Conservation (phyloP, 257 asterid genomes). For the Primulina tabacum region DNA sequence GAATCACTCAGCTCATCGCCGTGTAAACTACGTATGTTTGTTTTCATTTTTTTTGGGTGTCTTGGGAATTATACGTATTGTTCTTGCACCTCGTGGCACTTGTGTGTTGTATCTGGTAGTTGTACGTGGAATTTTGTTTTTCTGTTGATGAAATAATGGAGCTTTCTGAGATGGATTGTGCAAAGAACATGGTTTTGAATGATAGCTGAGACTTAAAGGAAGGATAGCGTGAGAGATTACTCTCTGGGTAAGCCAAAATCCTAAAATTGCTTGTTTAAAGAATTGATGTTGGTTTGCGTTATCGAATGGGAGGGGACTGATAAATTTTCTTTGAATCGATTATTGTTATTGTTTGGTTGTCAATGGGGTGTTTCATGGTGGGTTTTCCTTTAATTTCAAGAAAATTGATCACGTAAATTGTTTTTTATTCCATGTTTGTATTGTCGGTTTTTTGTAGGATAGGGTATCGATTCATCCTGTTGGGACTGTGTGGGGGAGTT, state of each 20-base stretch:
- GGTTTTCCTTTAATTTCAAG: conserved; percentile 47
- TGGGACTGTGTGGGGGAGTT: conserved; percentile 23
- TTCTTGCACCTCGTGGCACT: conserved; percentile 20
- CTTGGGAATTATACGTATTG: not conserved
- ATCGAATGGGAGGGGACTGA: conserved; percentile 12
- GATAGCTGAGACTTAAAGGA: conserved; percentile 15
- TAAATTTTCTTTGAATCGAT: conserved; percentile 28
- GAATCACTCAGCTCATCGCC: conserved; percentile 25
- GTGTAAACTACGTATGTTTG: conserved; percentile 22
- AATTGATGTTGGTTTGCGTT: not conserved
- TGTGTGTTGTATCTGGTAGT: conserved; percentile 23
- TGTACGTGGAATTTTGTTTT: conserved; percentile 26
- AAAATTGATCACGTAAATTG: conserved; percentile 36
- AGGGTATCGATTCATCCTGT: conserved; percentile 32
- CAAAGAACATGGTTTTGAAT: conserved; percentile 8
- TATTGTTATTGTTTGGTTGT: conserved; percentile 37
- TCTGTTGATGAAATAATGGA: conserved; percentile 8
- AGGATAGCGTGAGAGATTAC: conserved; percentile 32
- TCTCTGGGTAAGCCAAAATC: conserved; percentile 54
- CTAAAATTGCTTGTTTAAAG: conserved; percentile 12
- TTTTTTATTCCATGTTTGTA: conserved; percentile 11
- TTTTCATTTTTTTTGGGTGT: not conserved
- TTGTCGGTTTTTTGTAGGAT: conserved; percentile 16
- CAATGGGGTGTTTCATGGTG: conserved; percentile 42
- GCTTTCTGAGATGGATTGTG: conserved; percentile 18